Base-by-base conservation (phyloP, 1,284 basidiomycete species). In the Lignosus rhinocerotis region DNA sequence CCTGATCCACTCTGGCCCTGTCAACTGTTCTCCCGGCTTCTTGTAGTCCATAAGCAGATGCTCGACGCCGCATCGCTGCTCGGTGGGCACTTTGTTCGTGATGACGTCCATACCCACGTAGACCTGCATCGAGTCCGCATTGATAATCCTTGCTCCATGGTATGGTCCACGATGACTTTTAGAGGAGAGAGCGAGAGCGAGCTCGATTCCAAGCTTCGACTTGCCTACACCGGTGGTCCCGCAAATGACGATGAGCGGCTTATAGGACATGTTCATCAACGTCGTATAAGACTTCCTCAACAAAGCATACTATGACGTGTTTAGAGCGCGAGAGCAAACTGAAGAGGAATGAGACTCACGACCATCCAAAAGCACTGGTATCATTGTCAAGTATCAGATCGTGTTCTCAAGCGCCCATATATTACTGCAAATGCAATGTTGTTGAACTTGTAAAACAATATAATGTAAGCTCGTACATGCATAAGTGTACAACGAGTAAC, bases 181-280 rank as follows among this genome's bases (percentile, higher is more conserved):
- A 44, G 74, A 70, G 14, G 77, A 66, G 31, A 89, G 70, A 57
- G 81, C 80, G 30, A 87, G 79, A 12, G 94, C 94, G 14, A 99
- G 80, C 58, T 98, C 88, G 19, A 99, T 87, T 0, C 93, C 93
- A 2, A 99, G 82, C 61, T 93, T 90, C 6, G 95, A 96, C 75
- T 99, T 99, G 54, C 97, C 97, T 14, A 96, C 95, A 10, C 96
- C 97, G 2, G 96, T 99, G 0, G 94, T 96, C 19, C 96, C 96
- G 59, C 95, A 92, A 52, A 99, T 88, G 10, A 91, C 84, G 51
- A 98, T 83, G 63, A 94, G 77, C 34, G 91, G 90, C 42, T 76
- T 77, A 31, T 80, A 60, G 47, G 69, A 61, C 68, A 71, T 72
- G n/a, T 19, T 46, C 17, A 8, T 51, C 12, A 32, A 34, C 17